A percentile compares a stretch with the other conserved stretches of the same genome.
These are phyloP conservation scores for Tricladium varicosporioides DNA, from an alignment of 2,329 filamentous ascomycete species.

Conservation along the genomic window DNA sequence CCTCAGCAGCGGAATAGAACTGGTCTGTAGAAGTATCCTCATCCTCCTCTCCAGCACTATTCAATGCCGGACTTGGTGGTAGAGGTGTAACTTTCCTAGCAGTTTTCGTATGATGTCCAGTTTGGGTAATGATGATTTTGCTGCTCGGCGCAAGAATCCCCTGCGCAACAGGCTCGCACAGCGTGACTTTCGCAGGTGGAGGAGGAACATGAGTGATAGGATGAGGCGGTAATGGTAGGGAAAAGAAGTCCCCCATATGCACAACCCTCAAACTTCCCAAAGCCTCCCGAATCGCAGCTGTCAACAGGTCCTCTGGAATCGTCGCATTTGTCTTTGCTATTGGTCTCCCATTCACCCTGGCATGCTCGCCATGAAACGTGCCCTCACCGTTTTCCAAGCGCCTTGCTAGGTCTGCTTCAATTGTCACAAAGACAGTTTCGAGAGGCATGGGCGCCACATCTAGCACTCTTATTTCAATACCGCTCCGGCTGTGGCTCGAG, in stretches of 20 bases:
- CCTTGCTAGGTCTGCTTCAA: constrained; percentile 77
- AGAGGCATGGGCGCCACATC: constrained; percentile 78
- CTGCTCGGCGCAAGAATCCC: constrained; percentile 75
- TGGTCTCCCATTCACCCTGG: constrained; percentile 40
- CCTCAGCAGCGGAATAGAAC: constrained; percentile 90
- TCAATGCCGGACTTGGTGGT: constrained; percentile 50
- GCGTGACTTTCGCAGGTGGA: constrained; percentile 80
- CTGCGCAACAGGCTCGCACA: constrained; percentile 94
- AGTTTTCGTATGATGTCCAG: constrained; percentile 55
- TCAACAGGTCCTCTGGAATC: constrained; percentile 56
- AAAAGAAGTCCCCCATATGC: constrained; percentile 77
- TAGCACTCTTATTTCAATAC: constrained; percentile 80
- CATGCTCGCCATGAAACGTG: constrained; percentile 71
- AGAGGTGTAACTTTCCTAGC: constrained; percentile 45
- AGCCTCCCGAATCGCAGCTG: constrained; percentile 69
- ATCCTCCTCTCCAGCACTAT: constrained; percentile 60
- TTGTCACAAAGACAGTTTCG: constrained; percentile 81
- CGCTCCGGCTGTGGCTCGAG: constrained; percentile 67
- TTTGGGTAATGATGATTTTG: constrained; percentile 76
- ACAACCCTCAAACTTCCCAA: constrained; percentile 72
- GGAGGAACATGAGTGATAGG: constrained; percentile 82
- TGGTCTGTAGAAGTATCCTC: constrained; percentile 87
- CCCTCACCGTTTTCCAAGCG: constrained; percentile 80
- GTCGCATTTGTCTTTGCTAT: constrained; percentile 33
- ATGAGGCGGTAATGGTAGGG: constrained; percentile 76